Percentiles rank a stretch among this genome's conserved stretches.
phyloP scores from a whole-genome alignment of 208 protist species.

The Naegleria lovaniensis region DNA sequence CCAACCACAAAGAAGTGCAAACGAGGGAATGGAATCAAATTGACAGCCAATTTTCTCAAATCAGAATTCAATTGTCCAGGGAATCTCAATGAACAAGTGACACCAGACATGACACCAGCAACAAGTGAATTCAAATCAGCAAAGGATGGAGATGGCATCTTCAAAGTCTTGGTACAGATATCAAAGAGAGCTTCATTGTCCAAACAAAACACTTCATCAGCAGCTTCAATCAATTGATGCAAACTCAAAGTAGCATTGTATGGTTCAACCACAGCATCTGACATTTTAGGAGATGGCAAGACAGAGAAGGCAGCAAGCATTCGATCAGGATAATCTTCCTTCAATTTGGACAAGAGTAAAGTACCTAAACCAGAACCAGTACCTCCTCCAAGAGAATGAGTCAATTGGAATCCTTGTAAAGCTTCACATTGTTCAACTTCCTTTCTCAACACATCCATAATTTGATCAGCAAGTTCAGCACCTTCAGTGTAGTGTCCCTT shows the following conservation, averaged over 20 bases:
- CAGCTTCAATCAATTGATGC: slow-evolving; percentile 61
- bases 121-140: slow-evolving; percentile 64
- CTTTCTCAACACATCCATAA: slow-evolving; percentile 64
- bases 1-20: slow-evolving; percentile 72
- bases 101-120: slow-evolving; percentile 63
- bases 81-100: slow-evolving; percentile 63
- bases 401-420: slow-evolving; percentile 69
- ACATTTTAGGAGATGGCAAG: slow-evolving; percentile 63
- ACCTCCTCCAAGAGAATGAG: slow-evolving; percentile 69
- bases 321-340: slow-evolving; percentile 64
- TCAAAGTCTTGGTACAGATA: slow-evolving; percentile 63
- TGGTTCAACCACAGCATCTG: slow-evolving; percentile 60
- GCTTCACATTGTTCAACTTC: slow-evolving; percentile 64
- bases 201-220: slow-evolving; percentile 57
- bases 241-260: slow-evolving; percentile 58
- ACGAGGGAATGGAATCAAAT: slow-evolving; percentile 66
- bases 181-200: slow-evolving; percentile 73
- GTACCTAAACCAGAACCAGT: slow-evolving; percentile 69
- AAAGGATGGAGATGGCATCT: slow-evolving; percentile 59
- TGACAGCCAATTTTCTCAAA: slow-evolving; percentile 57
- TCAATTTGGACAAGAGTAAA: slow-evolving; percentile 55
- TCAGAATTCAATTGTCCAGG: slow-evolving; percentile 71
- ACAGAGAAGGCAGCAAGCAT: slow-evolving; percentile 65
- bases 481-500: slow-evolving; percentile 72
- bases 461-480: slow-evolving; percentile 54